These are phyloP conservation scores for Sonneratia caseolaris DNA, from an alignment of 345 rosid species.

Conservation along the genomic window DNA sequence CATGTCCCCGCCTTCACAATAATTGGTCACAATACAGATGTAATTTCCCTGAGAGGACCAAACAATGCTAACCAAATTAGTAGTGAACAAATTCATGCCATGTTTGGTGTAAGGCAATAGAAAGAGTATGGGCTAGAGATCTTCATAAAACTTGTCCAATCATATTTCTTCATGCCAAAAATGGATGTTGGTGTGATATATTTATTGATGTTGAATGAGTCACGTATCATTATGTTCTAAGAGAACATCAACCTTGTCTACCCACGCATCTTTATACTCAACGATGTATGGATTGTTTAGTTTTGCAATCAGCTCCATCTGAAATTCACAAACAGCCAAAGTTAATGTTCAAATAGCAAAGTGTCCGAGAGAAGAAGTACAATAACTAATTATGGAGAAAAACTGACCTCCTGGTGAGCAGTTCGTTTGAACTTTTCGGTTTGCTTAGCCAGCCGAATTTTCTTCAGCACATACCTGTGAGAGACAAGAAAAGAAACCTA, in stretches of 20 bases:
- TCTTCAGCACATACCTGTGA: constrained; percentile 88
- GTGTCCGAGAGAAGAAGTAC: neutral
- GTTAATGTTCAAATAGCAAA: too few species aligned
- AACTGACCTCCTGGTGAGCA: constrained; percentile 79
- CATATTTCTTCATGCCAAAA: neutral
- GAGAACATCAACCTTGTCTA: constrained; percentile 54
- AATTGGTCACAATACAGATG: constrained; percentile 64
- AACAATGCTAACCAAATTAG: neutral
- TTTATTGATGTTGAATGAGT: neutral
- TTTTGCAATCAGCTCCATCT: constrained; percentile 76
- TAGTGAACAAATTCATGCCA: neutral
- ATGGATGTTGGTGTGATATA: neutral
- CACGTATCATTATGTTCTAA: neutral
- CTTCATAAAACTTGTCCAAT: neutral
- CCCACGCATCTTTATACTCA: constrained; percentile 85
- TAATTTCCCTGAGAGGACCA: constrained; percentile 42
- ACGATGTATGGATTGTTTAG: constrained; percentile 72
- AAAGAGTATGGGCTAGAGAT: neutral
- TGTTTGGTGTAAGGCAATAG: neutral
- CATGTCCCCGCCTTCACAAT: constrained; percentile 93
- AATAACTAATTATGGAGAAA: neutral
- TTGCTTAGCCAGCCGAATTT: constrained; percentile 83
- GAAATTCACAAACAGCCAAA: constrained; percentile 14
- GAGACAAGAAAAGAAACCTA: neutral
- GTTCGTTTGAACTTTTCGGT: constrained; percentile 80